Conservation (phyloP, 2,329 filamentous ascomycete species). For the Paecilomyces variotii region DNA sequence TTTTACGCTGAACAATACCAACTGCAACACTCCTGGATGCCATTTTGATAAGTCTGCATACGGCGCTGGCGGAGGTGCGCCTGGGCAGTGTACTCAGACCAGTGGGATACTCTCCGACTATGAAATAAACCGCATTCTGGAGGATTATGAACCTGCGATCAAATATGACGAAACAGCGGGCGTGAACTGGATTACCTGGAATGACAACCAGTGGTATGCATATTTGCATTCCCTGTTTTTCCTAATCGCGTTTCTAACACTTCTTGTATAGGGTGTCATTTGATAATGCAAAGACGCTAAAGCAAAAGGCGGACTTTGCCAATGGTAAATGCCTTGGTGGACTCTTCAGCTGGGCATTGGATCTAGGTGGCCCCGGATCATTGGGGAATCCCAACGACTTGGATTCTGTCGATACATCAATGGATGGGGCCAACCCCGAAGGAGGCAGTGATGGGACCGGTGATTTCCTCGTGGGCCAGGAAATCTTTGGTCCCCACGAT, state of each 20-base stretch:
- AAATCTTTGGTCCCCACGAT: not conserved
- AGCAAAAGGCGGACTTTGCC: slow-evolving; percentile 11
- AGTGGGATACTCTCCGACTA: not conserved
- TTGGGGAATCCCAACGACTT: slow-evolving; percentile 4
- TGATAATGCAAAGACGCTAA: slow-evolving; percentile 11
- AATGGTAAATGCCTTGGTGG: slow-evolving; percentile 12
- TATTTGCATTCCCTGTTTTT: not conserved
- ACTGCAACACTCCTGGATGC: not conserved
- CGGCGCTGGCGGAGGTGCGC: not conserved
- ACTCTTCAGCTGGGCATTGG: slow-evolving; percentile 11
- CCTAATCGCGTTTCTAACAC: not conserved
- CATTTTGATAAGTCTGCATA: not conserved
- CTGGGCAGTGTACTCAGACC: not conserved
- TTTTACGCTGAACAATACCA: not conserved
- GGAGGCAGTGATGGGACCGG: not conserved
- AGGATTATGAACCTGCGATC: not conserved
- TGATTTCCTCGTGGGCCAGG: not conserved
- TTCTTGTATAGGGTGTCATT: slow-evolving; percentile 9
- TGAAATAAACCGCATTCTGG: not conserved
- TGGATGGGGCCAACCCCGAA: not conserved
- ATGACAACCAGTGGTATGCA: slow-evolving; percentile 8
- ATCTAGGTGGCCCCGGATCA: slow-evolving; percentile 9
- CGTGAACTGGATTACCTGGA: slow-evolving; percentile 9
- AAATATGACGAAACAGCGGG: slow-evolving; percentile 4
- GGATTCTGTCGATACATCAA: not conserved